A percentile compares a stretch with the other conserved stretches of the same genome.
These are phyloP conservation scores for Penicillium sp. DNA, from an alignment of 2,329 filamentous ascomycete species.

Conservation along the genomic window DNA sequence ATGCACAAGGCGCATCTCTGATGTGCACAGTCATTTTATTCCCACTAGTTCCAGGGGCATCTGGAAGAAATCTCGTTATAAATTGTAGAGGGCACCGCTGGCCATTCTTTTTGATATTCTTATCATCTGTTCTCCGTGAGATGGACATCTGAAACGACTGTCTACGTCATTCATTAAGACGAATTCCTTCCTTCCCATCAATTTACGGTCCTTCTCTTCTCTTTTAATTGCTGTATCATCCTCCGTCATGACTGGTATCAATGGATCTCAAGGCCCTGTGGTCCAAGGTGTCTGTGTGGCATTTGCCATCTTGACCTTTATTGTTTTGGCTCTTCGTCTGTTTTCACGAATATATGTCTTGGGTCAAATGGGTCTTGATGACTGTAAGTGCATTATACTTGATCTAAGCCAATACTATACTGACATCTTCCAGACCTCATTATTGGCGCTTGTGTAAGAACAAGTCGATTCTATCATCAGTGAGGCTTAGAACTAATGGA, in stretches of 20 bases:
- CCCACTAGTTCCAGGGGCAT: not conserved
- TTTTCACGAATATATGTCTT: slow-evolving; percentile 43
- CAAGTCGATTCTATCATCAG: not conserved
- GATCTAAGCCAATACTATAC: not conserved
- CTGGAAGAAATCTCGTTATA: not conserved
- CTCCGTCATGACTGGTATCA: slow-evolving; percentile 9
- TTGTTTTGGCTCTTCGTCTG: slow-evolving; percentile 39
- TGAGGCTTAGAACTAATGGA: not conserved
- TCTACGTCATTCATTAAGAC: not conserved
- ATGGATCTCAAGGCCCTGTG: slow-evolving; percentile 35
- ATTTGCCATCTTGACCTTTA: slow-evolving; percentile 39
- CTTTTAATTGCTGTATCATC: not conserved
- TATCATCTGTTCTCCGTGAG: not conserved
- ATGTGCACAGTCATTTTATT: slow-evolving; percentile 1
- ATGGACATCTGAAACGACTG: slow-evolving; percentile 1
- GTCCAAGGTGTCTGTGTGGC: slow-evolving; percentile 36
- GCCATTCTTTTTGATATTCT: not conserved
- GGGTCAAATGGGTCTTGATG: slow-evolving; percentile 29
- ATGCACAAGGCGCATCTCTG: slow-evolving; percentile 1
- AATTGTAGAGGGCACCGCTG: not conserved
- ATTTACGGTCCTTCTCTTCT: not conserved
- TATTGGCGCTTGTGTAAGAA: slow-evolving; percentile 30
- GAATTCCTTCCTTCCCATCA: not conserved
- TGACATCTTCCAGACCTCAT: slow-evolving; percentile 29
- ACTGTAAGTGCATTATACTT: slow-evolving; percentile 24